These are phyloP conservation scores for Teratosphaeriaceae sp. DNA, from an alignment of 2,329 filamentous ascomycete species.

Conservation along the genomic window DNA sequence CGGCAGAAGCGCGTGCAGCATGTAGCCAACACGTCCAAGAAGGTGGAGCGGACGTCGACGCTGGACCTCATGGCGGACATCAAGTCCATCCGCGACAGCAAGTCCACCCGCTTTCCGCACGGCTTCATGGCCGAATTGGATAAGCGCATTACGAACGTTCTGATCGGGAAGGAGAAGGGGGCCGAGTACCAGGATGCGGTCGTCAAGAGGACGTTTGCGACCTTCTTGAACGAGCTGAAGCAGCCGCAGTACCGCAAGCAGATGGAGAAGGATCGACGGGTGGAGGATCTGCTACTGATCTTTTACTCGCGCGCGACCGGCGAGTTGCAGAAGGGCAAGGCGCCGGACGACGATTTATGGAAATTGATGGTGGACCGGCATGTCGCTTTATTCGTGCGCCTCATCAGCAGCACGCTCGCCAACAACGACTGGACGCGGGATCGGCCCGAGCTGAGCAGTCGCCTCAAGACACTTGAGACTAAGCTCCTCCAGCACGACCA, in stretches of 20 bases:
- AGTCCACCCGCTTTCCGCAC: constrained; percentile 64
- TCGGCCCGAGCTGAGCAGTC: constrained; percentile 72
- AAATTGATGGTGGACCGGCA: constrained; percentile 90
- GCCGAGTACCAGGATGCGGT: constrained; percentile 86
- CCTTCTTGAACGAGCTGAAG: constrained; percentile 89
- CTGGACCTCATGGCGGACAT: constrained; percentile 88
- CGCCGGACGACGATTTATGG: constrained; percentile 77
- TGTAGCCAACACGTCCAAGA: constrained; percentile 55
- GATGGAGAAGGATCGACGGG: constrained; percentile 87
- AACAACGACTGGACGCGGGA: constrained; percentile 81
- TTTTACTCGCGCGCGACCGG: constrained; percentile 95
- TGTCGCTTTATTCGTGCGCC: constrained; percentile 85
- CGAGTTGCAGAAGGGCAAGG: constrained; percentile 72
- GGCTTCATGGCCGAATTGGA: constrained; percentile 64
- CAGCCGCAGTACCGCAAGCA: constrained; percentile 80
- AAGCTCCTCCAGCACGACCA: constrained; percentile 93
- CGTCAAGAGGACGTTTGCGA: constrained; percentile 89
- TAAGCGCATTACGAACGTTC: constrained; percentile 72
- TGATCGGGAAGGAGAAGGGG: constrained; percentile 74
- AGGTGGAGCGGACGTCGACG: constrained; percentile 62
- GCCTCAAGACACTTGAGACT: constrained; percentile 76
- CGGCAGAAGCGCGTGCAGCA: constrained; percentile 85
- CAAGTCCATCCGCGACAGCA: constrained; percentile 57
- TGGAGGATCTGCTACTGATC: constrained; percentile 88
- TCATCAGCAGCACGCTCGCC: constrained; percentile 72